phyloP scores from a whole-genome alignment of 2,329 filamentous ascomycete species.

The Kalaharituber pfeilii region DNA sequence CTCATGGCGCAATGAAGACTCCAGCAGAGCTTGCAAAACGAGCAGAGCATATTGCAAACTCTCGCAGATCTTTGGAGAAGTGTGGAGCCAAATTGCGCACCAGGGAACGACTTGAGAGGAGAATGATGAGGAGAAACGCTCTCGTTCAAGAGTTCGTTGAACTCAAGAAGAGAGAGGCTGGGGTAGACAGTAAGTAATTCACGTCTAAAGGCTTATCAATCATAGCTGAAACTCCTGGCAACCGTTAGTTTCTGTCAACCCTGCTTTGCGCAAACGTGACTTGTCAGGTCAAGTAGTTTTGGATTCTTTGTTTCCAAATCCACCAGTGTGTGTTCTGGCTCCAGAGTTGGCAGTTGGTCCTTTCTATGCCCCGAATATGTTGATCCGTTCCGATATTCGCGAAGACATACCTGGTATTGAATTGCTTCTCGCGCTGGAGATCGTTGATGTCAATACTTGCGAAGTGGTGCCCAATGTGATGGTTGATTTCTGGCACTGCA shows the following conservation, averaged over 20 bases:
- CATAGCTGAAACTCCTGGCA: slow-evolving; percentile 3
- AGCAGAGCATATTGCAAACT: slow-evolving; percentile 1
- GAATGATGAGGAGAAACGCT: slow-evolving; percentile 5
- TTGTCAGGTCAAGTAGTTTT: neutral
- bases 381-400: slow-evolving; percentile 29
- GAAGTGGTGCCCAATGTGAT: slow-evolving; percentile 27
- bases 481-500: slow-evolving; percentile 34
- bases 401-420: slow-evolving; percentile 30
- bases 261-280: neutral
- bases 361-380: slow-evolving; percentile 30
- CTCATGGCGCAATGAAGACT: neutral
- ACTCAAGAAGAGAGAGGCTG: slow-evolving; percentile 1
- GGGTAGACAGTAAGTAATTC: neutral
- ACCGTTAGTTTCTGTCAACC: slow-evolving; percentile 5
- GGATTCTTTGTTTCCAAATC: neutral
- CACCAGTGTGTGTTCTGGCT: slow-evolving; percentile 32
- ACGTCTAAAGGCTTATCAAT: neutral
- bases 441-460: slow-evolving; percentile 33
- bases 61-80: slow-evolving; percentile 7
- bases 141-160: slow-evolving; percentile 6
- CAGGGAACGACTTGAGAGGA: neutral
- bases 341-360: slow-evolving; percentile 36
- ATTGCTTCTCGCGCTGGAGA: slow-evolving; percentile 31
- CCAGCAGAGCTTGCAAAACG: neutral
- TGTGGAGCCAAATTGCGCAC: slow-evolving; percentile 6